Conservation (phyloP, 805 yeast species). For the Candida piceae region DNA sequence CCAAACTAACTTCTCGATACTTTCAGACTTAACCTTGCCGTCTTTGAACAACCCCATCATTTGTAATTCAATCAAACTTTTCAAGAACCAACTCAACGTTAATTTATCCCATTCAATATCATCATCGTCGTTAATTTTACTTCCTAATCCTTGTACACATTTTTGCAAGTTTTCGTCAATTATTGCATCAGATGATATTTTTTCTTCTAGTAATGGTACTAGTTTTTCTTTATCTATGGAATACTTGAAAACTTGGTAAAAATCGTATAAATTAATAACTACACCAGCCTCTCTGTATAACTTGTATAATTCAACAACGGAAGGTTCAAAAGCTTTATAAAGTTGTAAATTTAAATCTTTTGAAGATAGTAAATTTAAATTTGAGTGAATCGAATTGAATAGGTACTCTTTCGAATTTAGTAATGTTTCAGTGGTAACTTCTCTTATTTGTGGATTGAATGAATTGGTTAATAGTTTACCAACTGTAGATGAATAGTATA, state of each 20-base stretch:
- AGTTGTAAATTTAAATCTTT: constrained; percentile 21
- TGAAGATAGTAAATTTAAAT: constrained; percentile 6
- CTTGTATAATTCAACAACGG: constrained; percentile 50
- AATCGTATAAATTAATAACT: constrained; percentile 34
- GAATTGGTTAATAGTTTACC: constrained; percentile 29
- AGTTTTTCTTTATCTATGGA: constrained; percentile 16
- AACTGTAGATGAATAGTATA: neutral
- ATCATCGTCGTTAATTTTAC: constrained; percentile 22
- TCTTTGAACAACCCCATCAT: constrained; percentile 66
- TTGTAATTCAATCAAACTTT: constrained; percentile 65
- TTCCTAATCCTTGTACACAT: neutral
- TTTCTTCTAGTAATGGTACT: constrained; percentile 10
- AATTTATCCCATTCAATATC: constrained; percentile 57
- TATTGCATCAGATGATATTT: neutral
- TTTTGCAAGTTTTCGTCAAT: neutral
- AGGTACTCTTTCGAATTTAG: constrained; percentile 33
- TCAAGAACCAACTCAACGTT: constrained; percentile 68
- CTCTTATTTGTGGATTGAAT: constrained; percentile 41
- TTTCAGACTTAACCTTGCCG: constrained; percentile 54
- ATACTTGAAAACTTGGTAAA: constrained; percentile 34
- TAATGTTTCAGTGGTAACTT: constrained; percentile 36
- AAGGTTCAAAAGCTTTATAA: constrained; percentile 41
- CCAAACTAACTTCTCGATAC: constrained; percentile 69
- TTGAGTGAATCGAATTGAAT: constrained; percentile 24
- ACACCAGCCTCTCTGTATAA: constrained; percentile 77